Conservation (phyloP, 83 land plant species). For the Picea engelmannii region DNA sequence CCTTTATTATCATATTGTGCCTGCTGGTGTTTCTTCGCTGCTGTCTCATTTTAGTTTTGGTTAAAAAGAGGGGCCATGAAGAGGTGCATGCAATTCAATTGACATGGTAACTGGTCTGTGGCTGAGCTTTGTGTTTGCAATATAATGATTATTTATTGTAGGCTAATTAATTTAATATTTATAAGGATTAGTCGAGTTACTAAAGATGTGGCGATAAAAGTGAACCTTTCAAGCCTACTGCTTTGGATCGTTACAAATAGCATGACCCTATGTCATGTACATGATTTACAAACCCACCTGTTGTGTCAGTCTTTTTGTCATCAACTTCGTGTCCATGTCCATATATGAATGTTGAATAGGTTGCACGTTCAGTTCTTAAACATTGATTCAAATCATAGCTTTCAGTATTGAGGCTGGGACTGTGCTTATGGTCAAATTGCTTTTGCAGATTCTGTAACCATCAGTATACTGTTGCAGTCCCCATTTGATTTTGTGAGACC, state of each 20-base stretch:
- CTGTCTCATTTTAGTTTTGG: neutral
- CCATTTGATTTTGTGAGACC: neutral
- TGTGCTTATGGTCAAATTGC: neutral
- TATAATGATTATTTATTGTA: neutral
- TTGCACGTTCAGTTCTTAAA: neutral
- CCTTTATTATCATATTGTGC: neutral
- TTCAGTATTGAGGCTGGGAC: neutral
- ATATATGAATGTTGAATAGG: neutral
- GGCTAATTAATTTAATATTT: neutral
- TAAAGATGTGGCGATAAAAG: neutral
- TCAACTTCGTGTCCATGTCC: neutral
- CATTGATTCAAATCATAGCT: neutral
- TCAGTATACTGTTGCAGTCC: neutral
- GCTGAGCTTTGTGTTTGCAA: neutral
- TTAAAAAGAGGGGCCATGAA: neutral
- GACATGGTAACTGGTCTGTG: neutral
- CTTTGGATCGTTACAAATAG: neutral
- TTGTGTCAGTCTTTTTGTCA: neutral
- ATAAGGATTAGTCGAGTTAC: neutral
- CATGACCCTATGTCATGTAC: neutral
- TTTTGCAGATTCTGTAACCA: neutral
- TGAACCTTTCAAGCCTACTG: neutral
- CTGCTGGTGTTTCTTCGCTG: neutral
- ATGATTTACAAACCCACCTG: neutral
- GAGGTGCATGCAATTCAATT: neutral